A percentile compares a stretch with the other conserved stretches of the same genome.
phyloP scores from a whole-genome alignment of 139 green algal species.

The Chlorella sp. region DNA sequence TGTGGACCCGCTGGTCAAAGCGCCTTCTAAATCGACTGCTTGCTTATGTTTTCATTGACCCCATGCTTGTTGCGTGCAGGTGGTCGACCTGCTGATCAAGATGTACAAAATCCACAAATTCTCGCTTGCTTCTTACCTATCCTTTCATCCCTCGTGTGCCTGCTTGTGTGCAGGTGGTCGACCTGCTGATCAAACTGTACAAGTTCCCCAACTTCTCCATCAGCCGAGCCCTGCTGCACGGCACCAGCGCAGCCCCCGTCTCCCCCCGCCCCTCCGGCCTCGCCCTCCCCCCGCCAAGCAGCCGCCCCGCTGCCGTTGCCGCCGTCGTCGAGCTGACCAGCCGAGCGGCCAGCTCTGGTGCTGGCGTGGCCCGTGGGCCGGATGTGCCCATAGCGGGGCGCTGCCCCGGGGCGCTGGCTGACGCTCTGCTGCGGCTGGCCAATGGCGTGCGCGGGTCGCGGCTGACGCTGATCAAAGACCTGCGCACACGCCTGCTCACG shows the following conservation, averaged over 20 bases:
- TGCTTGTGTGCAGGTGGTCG: slow-evolving; percentile 37
- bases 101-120: neutral
- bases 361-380: neutral
- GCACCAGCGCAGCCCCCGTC: neutral
- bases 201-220: slow-evolving; percentile 52
- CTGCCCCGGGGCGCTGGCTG: slow-evolving; percentile 58
- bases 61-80: no score
- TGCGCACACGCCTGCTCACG: slow-evolving; percentile 69
- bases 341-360: neutral
- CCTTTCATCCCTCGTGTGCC: neutral
- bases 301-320: neutral
- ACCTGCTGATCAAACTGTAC: slow-evolving; percentile 68
- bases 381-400: slow-evolving; percentile 41
- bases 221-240: slow-evolving; percentile 44
- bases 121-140: neutral
- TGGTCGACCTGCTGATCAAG: neutral
- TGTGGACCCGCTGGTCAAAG: neutral
- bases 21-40: neutral
- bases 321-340: neutral
- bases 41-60: neutral
- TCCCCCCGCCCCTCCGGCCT: neutral
- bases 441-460: slow-evolving; percentile 34
- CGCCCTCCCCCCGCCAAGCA: neutral
- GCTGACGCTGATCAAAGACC: slow-evolving; percentile 49
- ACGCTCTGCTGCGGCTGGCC: slow-evolving; percentile 54